These are phyloP conservation scores for Salix exigua DNA, from an alignment of 345 rosid genomes.

Conservation along the genomic window DNA sequence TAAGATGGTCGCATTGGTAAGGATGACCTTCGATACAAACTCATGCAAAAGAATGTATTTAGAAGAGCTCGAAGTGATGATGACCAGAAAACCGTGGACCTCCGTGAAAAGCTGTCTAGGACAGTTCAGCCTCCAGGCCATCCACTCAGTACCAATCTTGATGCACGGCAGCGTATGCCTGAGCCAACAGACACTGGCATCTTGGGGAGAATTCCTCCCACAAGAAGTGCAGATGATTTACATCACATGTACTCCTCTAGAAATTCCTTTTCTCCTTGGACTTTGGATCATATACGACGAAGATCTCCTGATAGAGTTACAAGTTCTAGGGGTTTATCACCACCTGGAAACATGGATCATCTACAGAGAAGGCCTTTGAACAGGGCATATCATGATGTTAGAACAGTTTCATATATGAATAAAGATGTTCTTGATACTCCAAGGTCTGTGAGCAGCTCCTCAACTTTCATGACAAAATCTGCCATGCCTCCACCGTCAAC, in stretches of 20 bases:
- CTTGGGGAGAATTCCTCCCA: conserved; percentile 41
- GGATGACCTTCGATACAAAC: conserved; percentile 79
- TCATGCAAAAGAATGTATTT: conserved; percentile 58
- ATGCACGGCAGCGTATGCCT: conserved; percentile 37
- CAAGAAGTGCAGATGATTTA: conserved; percentile 51
- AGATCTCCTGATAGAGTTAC: conserved; percentile 65
- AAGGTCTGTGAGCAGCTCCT: conserved; percentile 39
- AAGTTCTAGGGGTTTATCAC: conserved; percentile 59
- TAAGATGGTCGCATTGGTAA: conserved; percentile 58
- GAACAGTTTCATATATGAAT: conserved; percentile 49
- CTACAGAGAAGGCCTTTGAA: conserved; percentile 45
- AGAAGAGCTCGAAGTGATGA: conserved; percentile 47
- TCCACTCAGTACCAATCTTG: conserved; percentile 21
- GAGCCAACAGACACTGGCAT: conserved; percentile 44
- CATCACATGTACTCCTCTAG: conserved; percentile 45
- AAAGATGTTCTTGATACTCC: conserved; percentile 55
- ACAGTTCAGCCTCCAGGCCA: conserved; percentile 38
- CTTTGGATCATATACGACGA: conserved; percentile 55
- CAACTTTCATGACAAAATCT: conserved; percentile 50
- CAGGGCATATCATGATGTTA: conserved; percentile 54
- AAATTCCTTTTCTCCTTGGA: conserved; percentile 60
- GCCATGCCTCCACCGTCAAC: conserved; percentile 29
- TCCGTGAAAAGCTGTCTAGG: conserved; percentile 72
- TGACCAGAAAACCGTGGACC: conserved; percentile 49
- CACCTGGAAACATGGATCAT: conserved; percentile 47